Base-by-base conservation (phyloP, 2,329 filamentous ascomycete species). In the Paraphoma chrysanthemicola region DNA sequence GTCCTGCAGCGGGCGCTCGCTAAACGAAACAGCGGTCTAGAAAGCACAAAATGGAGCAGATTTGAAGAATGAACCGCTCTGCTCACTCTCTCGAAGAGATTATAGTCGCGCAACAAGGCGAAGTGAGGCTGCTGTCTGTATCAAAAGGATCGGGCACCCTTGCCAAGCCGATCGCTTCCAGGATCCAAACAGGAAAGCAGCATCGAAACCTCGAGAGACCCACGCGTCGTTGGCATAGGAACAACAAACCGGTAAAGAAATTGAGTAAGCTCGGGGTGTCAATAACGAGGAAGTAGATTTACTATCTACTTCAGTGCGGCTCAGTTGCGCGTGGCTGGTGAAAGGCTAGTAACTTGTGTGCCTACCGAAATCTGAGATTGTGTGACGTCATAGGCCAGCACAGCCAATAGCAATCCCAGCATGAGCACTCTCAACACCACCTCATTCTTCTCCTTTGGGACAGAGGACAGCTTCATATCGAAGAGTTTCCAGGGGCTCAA, bases 401-500 rank as follows among this genome's bases (percentile, higher is more conserved):
- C 33, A 54, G 44, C 70, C 70, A 73, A 74, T 73, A 54, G 57
- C 48, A 57, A 45, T n/a, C 38, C 38, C 57, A 63, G 59, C 51
- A 75, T 75, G 72, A 69, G 53, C 51, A 60, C 56, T 16, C 56
- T 58, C 11, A 70, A 57, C 53, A 63, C 51, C 44, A 62, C 62
- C 5, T 71, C 65, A 1, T 76, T 76, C 60, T 73, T 77, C 54
- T 71, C 72, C 4, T 76, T 77, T 56, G 74, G 72, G 4, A 62
- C 62, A 6, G 59, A 71, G 11, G 72, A 75, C 42, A 69, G 71
- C 48, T 76, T 71, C 48, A 66, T 77, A 1, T 72, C 68, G 1
- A 73, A 68, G 39, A 72, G 66, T 31, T 68, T 64, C 48, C 64
- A 67, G 18, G 73, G 73, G 4, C 41, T 76, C 6, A 64, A 61